Conservation (phyloP, 345 rosid genomes). For the Physaria fendleri region DNA sequence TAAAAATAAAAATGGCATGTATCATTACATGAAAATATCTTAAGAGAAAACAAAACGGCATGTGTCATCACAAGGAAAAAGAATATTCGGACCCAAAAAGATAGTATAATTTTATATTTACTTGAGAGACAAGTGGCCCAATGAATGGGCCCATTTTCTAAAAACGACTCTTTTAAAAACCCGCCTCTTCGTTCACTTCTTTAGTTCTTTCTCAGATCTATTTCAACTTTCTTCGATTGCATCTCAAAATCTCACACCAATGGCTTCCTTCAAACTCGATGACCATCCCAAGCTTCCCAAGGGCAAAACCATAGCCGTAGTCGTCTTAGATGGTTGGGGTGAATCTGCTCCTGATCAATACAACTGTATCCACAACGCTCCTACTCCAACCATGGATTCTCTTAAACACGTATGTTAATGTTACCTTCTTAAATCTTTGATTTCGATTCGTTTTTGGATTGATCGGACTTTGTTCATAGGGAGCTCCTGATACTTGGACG, state of each 20-base stretch:
- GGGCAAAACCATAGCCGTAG: conserved; percentile 64
- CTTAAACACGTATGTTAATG: conserved; percentile 53
- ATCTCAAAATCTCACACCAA: conserved; percentile 23
- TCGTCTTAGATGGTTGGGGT: conserved; percentile 98
- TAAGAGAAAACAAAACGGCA: conserved; percentile 1
- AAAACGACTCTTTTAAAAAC: conserved; percentile 16
- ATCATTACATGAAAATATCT: no score
- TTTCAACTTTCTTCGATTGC: conserved; percentile 1
- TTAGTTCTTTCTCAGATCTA: conserved; percentile 11
- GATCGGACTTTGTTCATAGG: conserved; percentile 23
- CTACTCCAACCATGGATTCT: conserved; percentile 90
- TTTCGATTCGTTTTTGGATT: not conserved
- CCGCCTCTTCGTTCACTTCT: conserved; percentile 18
- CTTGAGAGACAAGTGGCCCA: conserved; percentile 25
- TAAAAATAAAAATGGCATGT: no score
- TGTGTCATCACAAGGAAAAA: not conserved
- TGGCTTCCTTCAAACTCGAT: conserved; percentile 65
- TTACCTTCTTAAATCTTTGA: not conserved
- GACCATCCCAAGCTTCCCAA: conserved; percentile 79
- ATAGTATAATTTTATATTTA: not conserved
- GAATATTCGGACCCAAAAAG: conserved; percentile 19
- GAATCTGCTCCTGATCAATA: conserved; percentile 75
- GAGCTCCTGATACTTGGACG: conserved; percentile 82
- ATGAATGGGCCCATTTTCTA: conserved; percentile 7
- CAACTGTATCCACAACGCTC: conserved; percentile 86